Base-by-base conservation (phyloP, 148 eudicot genomes). In the Amaranthus hypochondriacus region DNA sequence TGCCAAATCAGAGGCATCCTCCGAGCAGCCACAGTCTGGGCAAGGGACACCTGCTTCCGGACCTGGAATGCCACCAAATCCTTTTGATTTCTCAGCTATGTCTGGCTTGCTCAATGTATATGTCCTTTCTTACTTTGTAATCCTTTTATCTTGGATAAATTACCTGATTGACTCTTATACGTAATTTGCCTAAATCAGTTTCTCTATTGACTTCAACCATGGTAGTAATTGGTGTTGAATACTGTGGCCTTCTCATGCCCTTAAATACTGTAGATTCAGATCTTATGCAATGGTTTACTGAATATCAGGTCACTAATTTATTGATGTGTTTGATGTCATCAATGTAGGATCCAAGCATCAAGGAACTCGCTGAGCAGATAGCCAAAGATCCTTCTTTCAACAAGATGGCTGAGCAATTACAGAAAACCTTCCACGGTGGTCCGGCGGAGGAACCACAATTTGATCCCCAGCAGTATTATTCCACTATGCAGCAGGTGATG, bases 11-110 rank as follows among this genome's bases (percentile, higher is more conserved):
- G 92, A 79, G 74, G 65, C 92, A 59, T 68, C 85, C 56, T 81
- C 92, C 28, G 86, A 46, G 64, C 87, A 75, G 60, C 66, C 86
- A 44, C 89, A 75, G 49, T 7, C 84, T 56, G 92, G 80, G 73
- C 87, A 79, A 79, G 73, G 75, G 49, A 77, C 83, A 81, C 11
- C 88, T 76, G 80, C 86, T 46, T 70, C 96, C 13, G 89, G 78
- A 73, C 58, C 90, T 81, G 90, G 81, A 69, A 68, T 89, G 70
- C 83, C 87, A 58, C 70, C 78, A 64, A 91, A 91, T 82, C 91
- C 98, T 39, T 91, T 93, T 81, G 98, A 93, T 83, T 91, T 94
- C 83, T 94, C 98, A 4, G 92, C 97, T 74, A 88, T 94, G 97
- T 75, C 91, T 70, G 91, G 97, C 72, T 71, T 94, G 72, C 97